A percentile compares a stretch with the other conserved stretches of the same genome.
Evolutionary conservation across 805 yeast genomes (phyloP).

Genomic region (Candida parachauliodes): DNA sequence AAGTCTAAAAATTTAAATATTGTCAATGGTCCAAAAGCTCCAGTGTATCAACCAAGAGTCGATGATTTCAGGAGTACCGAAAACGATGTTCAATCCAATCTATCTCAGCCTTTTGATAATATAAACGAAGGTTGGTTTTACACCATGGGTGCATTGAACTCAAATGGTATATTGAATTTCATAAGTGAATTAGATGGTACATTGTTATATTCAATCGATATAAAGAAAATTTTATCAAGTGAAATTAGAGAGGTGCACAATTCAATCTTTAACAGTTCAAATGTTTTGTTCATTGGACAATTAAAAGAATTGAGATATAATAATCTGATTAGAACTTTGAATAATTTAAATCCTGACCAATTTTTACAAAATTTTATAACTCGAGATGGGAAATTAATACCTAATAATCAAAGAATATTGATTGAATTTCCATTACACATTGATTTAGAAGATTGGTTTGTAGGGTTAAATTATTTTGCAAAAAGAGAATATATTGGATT

Average conservation of each 20-base stretch:
- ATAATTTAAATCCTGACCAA: conserved; percentile 18
- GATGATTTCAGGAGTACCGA: conserved; percentile 1
- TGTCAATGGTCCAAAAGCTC: conserved; percentile 36
- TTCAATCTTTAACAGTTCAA: conserved; percentile 57
- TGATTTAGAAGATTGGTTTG: conserved; percentile 76
- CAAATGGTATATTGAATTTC: conserved; percentile 60
- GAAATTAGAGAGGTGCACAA: conserved; percentile 65
- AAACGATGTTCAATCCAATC: background rate
- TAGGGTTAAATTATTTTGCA: conserved; percentile 62
- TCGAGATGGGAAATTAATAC: conserved; percentile 30
- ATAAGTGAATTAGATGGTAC: conserved; percentile 64
- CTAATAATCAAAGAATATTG: conserved; percentile 41
- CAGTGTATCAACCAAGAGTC: conserved; percentile 19
- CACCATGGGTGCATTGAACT: conserved; percentile 65
- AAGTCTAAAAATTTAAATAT: conserved; percentile 35
- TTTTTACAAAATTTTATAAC: conserved; percentile 18
- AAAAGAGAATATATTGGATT: conserved; percentile 51
- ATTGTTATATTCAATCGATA: conserved; percentile 53
- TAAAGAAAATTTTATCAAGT: conserved; percentile 48
- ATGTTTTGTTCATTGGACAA: conserved; percentile 56
- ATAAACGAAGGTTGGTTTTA: conserved; percentile 63
- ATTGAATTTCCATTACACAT: conserved; percentile 63
- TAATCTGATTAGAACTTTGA: conserved; percentile 27
- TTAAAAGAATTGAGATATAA: conserved; percentile 52
- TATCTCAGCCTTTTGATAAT: conserved; percentile 1